Evolutionary conservation across 176 grass and related monocot genomes (phyloP).

Genomic region (Carex pumila): DNA sequence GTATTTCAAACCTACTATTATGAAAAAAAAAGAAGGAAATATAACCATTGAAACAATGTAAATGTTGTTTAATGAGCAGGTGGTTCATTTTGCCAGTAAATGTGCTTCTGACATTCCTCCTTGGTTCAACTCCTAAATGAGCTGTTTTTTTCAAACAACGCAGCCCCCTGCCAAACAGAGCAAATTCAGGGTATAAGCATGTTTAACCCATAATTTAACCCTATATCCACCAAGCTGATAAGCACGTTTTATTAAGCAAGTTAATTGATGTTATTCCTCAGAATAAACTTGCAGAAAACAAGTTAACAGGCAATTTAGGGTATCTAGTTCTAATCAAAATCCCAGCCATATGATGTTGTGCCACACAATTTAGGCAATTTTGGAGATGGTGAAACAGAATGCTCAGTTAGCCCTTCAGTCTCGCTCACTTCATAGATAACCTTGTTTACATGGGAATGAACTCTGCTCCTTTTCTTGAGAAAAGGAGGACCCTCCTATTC

Average conservation of each 20-base stretch:
- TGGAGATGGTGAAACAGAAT: slow-evolving; percentile 59
- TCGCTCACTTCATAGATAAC: too few species aligned
- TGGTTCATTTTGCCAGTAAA: too few species aligned
- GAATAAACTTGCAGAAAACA: not conserved
- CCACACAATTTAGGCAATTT: slow-evolving; percentile 65
- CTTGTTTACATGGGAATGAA: too few species aligned
- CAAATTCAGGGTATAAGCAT: slow-evolving; percentile 55
- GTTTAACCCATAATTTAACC: too few species aligned
- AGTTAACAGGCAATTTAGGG: slow-evolving; percentile 51
- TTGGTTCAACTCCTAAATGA: slow-evolving; percentile 56
- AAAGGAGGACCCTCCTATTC: too few species aligned
- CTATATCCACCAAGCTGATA: not conserved
- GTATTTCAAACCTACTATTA: too few species aligned
- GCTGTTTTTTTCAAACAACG: slow-evolving; percentile 32
- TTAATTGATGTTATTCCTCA: not conserved
- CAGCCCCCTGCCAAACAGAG: slow-evolving; percentile 34
- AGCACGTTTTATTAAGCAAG: not conserved
- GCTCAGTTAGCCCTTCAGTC: slow-evolving; percentile 50
- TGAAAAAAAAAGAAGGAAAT: too few species aligned
- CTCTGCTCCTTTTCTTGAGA: too few species aligned
- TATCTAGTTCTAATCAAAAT: slow-evolving; percentile 78
- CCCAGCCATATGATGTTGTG: slow-evolving; percentile 51
- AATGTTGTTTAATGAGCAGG: too few species aligned
- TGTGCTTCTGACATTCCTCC: slow-evolving; percentile 34
- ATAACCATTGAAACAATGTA: too few species aligned